Evolutionary conservation across 106 monocot species (phyloP), one percentile per base, ranked within the genome.

Genomic region (Phalaenopsis aphrodite): DNA sequence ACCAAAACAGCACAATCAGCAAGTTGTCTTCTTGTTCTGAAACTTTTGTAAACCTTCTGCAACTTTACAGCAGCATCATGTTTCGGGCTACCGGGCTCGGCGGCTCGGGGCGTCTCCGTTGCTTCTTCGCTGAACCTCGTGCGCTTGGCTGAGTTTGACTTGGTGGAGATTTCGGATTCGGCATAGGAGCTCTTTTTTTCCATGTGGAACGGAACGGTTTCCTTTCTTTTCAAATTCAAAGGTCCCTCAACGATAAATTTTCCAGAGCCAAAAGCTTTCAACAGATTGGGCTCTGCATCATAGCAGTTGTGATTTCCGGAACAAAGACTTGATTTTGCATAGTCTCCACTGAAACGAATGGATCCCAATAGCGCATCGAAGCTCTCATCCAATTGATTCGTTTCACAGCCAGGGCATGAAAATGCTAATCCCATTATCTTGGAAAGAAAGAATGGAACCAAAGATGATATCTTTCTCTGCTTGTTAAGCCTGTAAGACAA

Each of bases 31-130:
- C 97, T 87, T 8, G 97, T 97, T 30, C 97, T 76, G 42, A 97
- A 97, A 56, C 97, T 92, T 83, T 92, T 94, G 79, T 97, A 97
- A n/a, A 97, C 92, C 85, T 94, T 97, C 86, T 97, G 97, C 82
- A 97, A 47, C 67, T 88, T 92, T 18, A 97, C 78, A 0, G 97
- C 94, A 41, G 97, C 97, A 45, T 88, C 80, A 77, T 96, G 87
- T 39, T 90, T 88, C 0, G 91, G 85, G 77, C 83, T 80, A 18
- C 55, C 79, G 1, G 64, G 58, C 23, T 79, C 78, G 11, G 46
- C 14, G 11, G 55, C 14, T 46, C 41, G 1, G 41, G 65, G 14
- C 57, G 48, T 42, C 79, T 47, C 19, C 41, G 16, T 1, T 12
- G 24, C 4, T 37, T 84, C 88, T 46, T 80, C n/a, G 18, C 15